These are phyloP conservation scores for Coemansia sp. DNA, from an alignment of 192 early-diverging fungal species.

Conservation along the genomic window DNA sequence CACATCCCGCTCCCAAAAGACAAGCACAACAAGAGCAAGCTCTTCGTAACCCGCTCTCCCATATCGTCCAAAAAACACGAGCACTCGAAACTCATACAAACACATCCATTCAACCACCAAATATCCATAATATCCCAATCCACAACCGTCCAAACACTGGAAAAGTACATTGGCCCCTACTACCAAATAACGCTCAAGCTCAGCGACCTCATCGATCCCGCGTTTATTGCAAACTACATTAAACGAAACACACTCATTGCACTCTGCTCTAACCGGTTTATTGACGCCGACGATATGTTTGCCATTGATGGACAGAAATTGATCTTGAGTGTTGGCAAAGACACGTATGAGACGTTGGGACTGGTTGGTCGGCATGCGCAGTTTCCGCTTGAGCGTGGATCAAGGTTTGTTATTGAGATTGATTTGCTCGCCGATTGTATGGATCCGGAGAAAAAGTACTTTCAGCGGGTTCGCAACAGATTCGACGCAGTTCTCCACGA, in stretches of 20 bases:
- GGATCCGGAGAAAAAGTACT: slow-evolving; percentile 40
- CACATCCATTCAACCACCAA: slow-evolving; percentile 48
- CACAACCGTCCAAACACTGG: neutral
- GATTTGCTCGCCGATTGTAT: slow-evolving; percentile 23
- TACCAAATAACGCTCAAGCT: slow-evolving; percentile 27
- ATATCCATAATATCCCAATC: slow-evolving; percentile 14
- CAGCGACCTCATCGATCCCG: slow-evolving; percentile 34
- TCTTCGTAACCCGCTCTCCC: slow-evolving; percentile 35
- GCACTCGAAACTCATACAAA: slow-evolving; percentile 27
- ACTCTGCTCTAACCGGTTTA: slow-evolving; percentile 14
- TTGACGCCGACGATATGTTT: slow-evolving; percentile 49
- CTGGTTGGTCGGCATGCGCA: slow-evolving; percentile 22
- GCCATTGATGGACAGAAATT: slow-evolving; percentile 43
- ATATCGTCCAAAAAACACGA: slow-evolving; percentile 41
- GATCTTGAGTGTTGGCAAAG: slow-evolving; percentile 44
- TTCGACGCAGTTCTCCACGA: slow-evolving; percentile 24
- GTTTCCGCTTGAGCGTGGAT: slow-evolving; percentile 41
- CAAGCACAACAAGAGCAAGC: slow-evolving; percentile 51
- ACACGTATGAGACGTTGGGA: slow-evolving; percentile 41
- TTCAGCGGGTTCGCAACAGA: slow-evolving; percentile 21
- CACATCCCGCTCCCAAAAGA: slow-evolving; percentile 47
- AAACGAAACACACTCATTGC: slow-evolving; percentile 27
- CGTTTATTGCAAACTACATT: slow-evolving; percentile 30
- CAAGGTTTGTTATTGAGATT: slow-evolving; percentile 32
- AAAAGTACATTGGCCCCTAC: slow-evolving; percentile 16